Evolutionary conservation across 305 asterid genomes (phyloP), one percentile per base, ranked within the genome.

Genomic region (Plantago rigida): DNA sequence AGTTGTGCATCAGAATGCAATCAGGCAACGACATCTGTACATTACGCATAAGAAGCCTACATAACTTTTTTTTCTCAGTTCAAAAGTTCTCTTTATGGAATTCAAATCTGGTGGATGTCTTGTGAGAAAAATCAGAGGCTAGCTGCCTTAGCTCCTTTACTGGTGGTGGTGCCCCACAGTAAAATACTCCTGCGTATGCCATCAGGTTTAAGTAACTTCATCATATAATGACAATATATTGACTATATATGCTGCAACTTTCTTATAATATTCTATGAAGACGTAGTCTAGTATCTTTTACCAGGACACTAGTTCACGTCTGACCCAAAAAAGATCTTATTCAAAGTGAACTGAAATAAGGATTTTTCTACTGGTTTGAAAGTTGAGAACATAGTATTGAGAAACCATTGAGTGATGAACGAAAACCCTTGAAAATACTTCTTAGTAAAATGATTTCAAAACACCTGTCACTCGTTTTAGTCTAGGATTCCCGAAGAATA

Each of bases 121-220:
- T 84, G 82, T 80, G 92, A 15, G 95, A 78, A 75, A 86, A 86
- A 77, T 84, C 92, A 26, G 80, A 84, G 4, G 95, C 95, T 42
- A 84, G 82, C 66, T 86, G 95, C 60, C 74, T 74, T 54, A 87
- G 59, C 68, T 87, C 95, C 46, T 84, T 84, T 64, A 82, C 90
- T 3, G 82, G 90, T 63, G 86, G 83, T 49, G 95, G 95, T 13
- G 95, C 94, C 70, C 95, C 95, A 65, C 95, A 87, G 53, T 87
- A 87, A 71, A 87, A 87, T 44, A 84, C 95, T 17, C 95, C 95
- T 86, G 87, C 82, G 77, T 54, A 42, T 56, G 7, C 46, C 17
- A 59, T 36, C 11, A 51, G 17, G 11, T 39, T 51, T 34, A 47
- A 56, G 31, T 12, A 46, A 15, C 9, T 60, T 53, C 13, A 49